These are phyloP conservation scores for Eimeria tenella DNA, from an alignment of 169 alveolate genomes.

Conservation along the genomic window DNA sequence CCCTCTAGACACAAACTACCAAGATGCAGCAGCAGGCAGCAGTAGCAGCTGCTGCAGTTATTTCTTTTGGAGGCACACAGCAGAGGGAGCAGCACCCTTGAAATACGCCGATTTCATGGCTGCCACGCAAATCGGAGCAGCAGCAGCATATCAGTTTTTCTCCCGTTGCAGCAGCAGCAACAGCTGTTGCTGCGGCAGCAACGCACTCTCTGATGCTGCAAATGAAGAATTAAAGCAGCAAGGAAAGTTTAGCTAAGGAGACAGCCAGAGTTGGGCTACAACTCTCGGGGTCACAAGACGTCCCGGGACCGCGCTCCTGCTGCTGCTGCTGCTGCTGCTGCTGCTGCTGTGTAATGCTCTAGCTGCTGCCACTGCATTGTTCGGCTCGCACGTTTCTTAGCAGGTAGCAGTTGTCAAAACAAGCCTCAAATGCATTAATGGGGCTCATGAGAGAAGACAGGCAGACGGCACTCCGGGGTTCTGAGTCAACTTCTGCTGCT, in stretches of 20 bases:
- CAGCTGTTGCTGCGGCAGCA: not conserved
- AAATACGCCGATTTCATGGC: not conserved
- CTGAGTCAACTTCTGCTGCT: not conserved
- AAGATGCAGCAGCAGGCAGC: not conserved
- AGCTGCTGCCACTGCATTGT: no score
- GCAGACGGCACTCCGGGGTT: no score
- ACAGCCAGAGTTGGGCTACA: not conserved
- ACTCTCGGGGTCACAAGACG: conserved; percentile 13
- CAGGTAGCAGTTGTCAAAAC: no score
- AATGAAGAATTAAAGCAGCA: not conserved
- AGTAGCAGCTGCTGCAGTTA: not conserved
- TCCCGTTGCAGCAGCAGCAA: not conserved
- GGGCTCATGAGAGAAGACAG: no score
- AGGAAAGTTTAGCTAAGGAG: not conserved
- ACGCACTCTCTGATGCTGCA: not conserved
- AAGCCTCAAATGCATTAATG: no score
- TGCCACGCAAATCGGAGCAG: not conserved
- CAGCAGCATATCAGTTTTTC: not conserved
- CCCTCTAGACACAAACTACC: not conserved
- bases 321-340: no score
- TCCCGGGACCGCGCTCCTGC: no score
- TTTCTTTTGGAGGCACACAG: not conserved
- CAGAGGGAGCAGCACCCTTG: not conserved
- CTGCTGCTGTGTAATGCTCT: no score
- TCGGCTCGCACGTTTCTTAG: no score